These are phyloP conservation scores for Xylariaceae sp. DNA, from an alignment of 2,329 filamentous ascomycete species.

Conservation along the genomic window DNA sequence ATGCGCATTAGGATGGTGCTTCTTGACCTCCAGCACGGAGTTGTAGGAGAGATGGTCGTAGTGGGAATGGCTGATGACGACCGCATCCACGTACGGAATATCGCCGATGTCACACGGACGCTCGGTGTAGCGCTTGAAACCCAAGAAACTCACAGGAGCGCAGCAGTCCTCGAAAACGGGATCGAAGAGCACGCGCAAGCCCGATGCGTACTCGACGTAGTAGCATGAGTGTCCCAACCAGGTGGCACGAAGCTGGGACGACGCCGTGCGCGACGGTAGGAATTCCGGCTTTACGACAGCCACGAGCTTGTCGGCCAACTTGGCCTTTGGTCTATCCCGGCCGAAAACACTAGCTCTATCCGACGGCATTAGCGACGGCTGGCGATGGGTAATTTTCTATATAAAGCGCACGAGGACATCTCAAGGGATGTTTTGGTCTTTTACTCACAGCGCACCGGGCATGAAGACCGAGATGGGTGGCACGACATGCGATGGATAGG, in stretches of 20 bases:
- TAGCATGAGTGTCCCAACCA: conserved; percentile 96
- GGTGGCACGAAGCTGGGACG: conserved; percentile 66
- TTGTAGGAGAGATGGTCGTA: conserved; percentile 86
- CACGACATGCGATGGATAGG: conserved; percentile 41
- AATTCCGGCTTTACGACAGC: conserved; percentile 63
- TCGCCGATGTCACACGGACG: conserved; percentile 72
- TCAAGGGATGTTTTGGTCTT: background rate
- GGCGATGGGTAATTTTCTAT: too few species aligned
- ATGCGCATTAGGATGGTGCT: conserved; percentile 69
- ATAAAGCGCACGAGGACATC: background rate
- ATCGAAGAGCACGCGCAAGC: conserved; percentile 85
- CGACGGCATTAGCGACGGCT: conserved; percentile 1
- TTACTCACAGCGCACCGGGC: conserved; percentile 19
- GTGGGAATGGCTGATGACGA: conserved; percentile 83
- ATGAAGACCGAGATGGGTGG: conserved; percentile 14
- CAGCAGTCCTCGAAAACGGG: conserved; percentile 89
- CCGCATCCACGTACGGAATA: conserved; percentile 69
- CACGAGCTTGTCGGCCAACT: conserved; percentile 52
- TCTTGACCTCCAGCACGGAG: conserved; percentile 65
- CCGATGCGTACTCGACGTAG: conserved; percentile 82
- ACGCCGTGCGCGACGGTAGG: conserved; percentile 53
- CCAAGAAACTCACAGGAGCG: conserved; percentile 64
- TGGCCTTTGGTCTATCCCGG: conserved; percentile 53
- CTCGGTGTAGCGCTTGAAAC: conserved; percentile 73
- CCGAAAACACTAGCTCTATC: conserved; percentile 33